Evolutionary conservation across 1,284 basidiomycete species (phyloP).

Genomic region (Pterula multifida): DNA sequence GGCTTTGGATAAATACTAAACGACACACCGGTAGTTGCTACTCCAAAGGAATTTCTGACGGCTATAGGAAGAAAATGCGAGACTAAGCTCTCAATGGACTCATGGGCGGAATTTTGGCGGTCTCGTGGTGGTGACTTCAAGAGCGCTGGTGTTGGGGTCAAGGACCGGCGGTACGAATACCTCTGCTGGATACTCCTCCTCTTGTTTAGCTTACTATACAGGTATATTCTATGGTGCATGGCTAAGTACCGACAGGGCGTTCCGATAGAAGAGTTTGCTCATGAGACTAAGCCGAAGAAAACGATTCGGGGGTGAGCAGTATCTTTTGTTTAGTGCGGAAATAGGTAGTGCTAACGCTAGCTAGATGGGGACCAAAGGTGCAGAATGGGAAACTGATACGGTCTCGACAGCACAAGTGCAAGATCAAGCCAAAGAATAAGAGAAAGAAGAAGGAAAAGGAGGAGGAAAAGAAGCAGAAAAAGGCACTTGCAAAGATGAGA

Average conservation of each 20-base stretch:
- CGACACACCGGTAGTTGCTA: constrained; percentile 27
- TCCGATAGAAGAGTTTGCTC: constrained; percentile 46
- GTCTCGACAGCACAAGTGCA: constrained; percentile 42
- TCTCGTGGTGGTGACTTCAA: constrained; percentile 42
- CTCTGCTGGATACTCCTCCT: constrained; percentile 1
- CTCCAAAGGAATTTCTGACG: constrained; percentile 53
- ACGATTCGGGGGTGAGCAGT: constrained; percentile 63
- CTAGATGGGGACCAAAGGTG: constrained; percentile 52
- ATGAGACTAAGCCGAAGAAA: constrained; percentile 56
- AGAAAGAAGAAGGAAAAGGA: too few relatives aligned
- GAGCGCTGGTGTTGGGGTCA: constrained; percentile 49
- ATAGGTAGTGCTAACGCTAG: too few relatives aligned
- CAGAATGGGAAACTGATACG: constrained; percentile 68
- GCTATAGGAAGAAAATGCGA: constrained; percentile 59
- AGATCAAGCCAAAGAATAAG: too few relatives aligned
- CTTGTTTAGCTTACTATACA: constrained; percentile 16
- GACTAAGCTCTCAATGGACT: constrained; percentile 37
- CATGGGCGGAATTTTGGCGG: constrained; percentile 63
- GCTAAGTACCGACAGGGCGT: constrained; percentile 58
- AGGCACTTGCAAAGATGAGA: too few relatives aligned
- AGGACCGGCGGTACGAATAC: constrained; percentile 47
- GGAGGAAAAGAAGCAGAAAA: too few relatives aligned
- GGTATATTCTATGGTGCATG: constrained; percentile 76
- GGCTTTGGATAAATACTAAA: not conserved
- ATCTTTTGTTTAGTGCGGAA: constrained; percentile 2